phyloP scores from a whole-genome alignment of 108 stramenopile species.

The Nitzschia sp. region DNA sequence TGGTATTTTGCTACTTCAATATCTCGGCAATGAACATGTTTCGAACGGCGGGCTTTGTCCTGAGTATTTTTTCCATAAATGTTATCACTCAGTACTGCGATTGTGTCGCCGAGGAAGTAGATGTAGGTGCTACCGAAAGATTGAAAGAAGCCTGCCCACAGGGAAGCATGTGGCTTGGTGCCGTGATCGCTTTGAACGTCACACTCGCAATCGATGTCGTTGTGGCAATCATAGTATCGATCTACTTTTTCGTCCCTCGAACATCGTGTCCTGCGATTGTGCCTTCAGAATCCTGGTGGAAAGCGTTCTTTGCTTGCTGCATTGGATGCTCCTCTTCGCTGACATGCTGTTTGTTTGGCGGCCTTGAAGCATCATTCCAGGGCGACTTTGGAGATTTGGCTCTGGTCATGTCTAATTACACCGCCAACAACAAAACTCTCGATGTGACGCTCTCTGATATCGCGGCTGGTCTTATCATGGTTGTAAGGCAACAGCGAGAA shows the following conservation, averaged over 20 bases:
- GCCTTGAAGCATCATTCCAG: constrained; percentile 39
- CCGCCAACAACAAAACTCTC: constrained; percentile 48
- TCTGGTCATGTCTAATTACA: constrained; percentile 60
- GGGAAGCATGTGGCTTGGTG: not conserved
- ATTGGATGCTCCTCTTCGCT: constrained; percentile 40
- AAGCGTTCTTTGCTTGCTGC: constrained; percentile 15
- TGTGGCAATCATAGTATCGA: not conserved
- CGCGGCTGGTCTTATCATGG: constrained; percentile 58
- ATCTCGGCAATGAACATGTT: constrained; percentile 12
- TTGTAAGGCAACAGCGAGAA: constrained; percentile 49
- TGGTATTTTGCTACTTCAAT: constrained; percentile 19
- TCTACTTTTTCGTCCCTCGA: constrained; percentile 5
- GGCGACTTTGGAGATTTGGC: constrained; percentile 35
- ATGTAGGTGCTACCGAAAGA: not conserved
- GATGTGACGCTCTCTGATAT: constrained; percentile 69
- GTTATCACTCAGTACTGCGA: constrained; percentile 1
- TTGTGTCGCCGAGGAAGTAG: not conserved
- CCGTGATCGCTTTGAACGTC: constrained; percentile 6
- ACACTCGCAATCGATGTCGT: constrained; percentile 16
- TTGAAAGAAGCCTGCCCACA: not conserved
- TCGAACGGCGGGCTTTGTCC: constrained; percentile 10
- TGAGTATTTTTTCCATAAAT: not conserved
- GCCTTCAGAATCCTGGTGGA: constrained; percentile 17
- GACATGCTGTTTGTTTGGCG: constrained; percentile 77
- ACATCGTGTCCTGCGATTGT: not conserved